These are phyloP conservation scores for Kodamaea nitidulidarum DNA, from an alignment of 805 yeast species.

Conservation along the genomic window DNA sequence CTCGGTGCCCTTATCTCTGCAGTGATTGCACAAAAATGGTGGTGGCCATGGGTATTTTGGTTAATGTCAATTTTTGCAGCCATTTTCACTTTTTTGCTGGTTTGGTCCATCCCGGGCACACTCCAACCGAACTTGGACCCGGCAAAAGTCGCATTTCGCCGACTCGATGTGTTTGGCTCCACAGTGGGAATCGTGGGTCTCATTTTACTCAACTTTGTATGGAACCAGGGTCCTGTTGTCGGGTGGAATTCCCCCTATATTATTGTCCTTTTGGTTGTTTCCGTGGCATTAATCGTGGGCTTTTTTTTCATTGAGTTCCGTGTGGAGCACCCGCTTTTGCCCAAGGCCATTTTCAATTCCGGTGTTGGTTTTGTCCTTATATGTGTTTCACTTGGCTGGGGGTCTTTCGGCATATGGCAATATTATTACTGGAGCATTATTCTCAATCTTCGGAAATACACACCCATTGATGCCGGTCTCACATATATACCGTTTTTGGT, in stretches of 20 bases:
- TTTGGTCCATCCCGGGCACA: constrained; percentile 26
- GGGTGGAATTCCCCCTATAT: constrained; percentile 65
- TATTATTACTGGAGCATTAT: constrained; percentile 55
- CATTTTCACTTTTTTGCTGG: constrained; percentile 26
- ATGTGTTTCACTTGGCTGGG: constrained; percentile 66
- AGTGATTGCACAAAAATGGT: constrained; percentile 39
- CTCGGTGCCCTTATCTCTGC: constrained; percentile 53
- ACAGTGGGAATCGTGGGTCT: constrained; percentile 55
- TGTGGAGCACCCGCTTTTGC: constrained; percentile 52
- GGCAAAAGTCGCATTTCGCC: constrained; percentile 11
- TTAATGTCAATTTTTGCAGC: constrained; percentile 39
- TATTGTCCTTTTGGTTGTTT: constrained; percentile 51
- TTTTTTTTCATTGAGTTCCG: constrained; percentile 48
- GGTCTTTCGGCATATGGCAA: constrained; percentile 72
- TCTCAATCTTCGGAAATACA: constrained; percentile 46
- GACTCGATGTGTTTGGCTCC: constrained; percentile 41
- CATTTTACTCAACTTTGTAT: constrained; percentile 59
- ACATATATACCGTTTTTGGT: constrained; percentile 47
- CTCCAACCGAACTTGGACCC: constrained; percentile 7
- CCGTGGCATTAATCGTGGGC: constrained; percentile 35
- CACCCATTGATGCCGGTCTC: constrained; percentile 29
- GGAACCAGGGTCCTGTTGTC: constrained; percentile 72
- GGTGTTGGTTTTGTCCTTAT: constrained; percentile 47
- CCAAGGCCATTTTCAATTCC: constrained; percentile 42
- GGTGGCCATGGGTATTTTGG: constrained; percentile 66